Evolutionary conservation across 2,329 filamentous ascomycete genomes (phyloP), one percentile per base, ranked within the genome.

Genomic region (Berkeleyomyces rouxiae): DNA sequence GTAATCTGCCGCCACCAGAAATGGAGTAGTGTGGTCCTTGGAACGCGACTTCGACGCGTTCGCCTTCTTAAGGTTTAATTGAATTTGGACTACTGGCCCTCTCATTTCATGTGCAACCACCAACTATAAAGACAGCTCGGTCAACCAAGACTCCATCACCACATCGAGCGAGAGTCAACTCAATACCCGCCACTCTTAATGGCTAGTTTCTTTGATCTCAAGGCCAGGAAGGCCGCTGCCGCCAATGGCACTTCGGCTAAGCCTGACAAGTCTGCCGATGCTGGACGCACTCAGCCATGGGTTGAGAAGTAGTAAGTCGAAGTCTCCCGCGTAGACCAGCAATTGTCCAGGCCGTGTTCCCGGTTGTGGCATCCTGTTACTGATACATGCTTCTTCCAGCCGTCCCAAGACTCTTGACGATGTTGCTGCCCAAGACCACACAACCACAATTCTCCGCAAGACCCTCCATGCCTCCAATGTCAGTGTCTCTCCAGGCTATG

Each of bases 391-490:
- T 44, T 23, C 42, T 44, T 9, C 7, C 67, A 97, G 92, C 72
- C 91, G 93, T 53, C 95, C 93, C 37, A 96, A 95, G 75, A 90
- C 86, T 9, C 84, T 99, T 59, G 86, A 85, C 71, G 95, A 99
- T 81, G 91, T 99, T 67, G 89, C 93, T 23, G 92, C 92, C 10
- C 93, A 99, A 81, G 93, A 99, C 70, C 93, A 99, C 74, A 97
- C 93, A 6, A 88, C 96, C 63, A 90, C 88, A 62, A 87, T 97
- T 68, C 85, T 99, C 49, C 88, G 92, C 72, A 83, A 93, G 69
- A 97, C 90, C 37, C 79, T 99, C 31, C 91, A 97, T 79, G 90
- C 92, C 69, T 90, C 91, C 66, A 99, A 99, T 71, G 87, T 90
- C 10, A 58, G 63, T 65, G n/a, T 7, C 37, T 44, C 37, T 2